Evolutionary conservation across 805 yeast genomes (phyloP).

Genomic region (Monosporozyma solicola): DNA sequence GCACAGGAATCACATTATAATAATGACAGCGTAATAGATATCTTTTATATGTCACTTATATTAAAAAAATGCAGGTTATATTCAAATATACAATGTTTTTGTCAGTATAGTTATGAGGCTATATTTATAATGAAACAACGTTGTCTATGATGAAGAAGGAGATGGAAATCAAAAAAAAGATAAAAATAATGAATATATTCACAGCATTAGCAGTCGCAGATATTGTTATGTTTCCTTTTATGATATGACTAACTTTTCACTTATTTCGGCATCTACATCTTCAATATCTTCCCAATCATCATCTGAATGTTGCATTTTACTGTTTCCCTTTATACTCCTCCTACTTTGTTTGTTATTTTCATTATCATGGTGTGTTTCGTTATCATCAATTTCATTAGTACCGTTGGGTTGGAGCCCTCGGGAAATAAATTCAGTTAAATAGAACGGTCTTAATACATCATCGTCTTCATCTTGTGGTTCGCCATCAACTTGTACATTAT

Average conservation of each 20-base stretch:
- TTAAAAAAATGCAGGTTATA: too few relatives aligned
- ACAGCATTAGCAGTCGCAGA: neutral
- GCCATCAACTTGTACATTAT: neutral
- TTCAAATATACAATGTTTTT: neutral
- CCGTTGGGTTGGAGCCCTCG: slow-evolving; percentile 16
- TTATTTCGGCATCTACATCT: slow-evolving; percentile 33
- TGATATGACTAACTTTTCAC: slow-evolving; percentile 22
- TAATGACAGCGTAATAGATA: neutral
- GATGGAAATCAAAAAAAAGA: neutral
- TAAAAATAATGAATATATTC: neutral
- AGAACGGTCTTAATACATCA: slow-evolving; percentile 36
- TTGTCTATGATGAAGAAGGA: neutral
- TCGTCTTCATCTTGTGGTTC: slow-evolving; percentile 10
- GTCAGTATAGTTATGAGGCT: neutral
- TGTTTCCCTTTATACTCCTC: neutral
- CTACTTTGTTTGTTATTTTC: neutral
- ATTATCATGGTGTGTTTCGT: slow-evolving; percentile 6
- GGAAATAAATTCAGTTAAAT: slow-evolving; percentile 32
- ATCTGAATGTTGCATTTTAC: neutral
- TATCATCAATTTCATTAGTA: slow-evolving; percentile 8
- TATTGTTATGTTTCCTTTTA: neutral
- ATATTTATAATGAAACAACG: neutral
- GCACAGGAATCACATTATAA: neutral
- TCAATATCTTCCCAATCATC: slow-evolving; percentile 32
- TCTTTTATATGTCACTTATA: neutral